phyloP scores from a whole-genome alignment of 441 rosid species.

The Flueggea neowawraea region DNA sequence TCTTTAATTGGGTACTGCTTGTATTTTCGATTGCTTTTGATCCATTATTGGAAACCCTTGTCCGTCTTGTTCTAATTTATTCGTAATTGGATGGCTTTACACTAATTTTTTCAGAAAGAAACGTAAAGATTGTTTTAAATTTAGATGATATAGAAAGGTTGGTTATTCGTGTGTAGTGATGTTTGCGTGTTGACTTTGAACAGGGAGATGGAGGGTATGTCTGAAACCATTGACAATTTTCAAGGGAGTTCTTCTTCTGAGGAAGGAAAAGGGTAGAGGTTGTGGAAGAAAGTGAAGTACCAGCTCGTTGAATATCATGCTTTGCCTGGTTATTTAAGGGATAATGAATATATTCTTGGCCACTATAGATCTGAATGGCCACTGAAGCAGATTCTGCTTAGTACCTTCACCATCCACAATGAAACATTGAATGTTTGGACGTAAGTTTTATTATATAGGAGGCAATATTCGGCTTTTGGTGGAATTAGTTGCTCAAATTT shows the following conservation, averaged over 20 bases:
- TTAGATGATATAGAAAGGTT: no score
- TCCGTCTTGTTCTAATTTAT: neutral
- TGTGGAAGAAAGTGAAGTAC: conserved; percentile 82
- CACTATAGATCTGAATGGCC: conserved; percentile 95
- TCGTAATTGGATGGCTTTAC: neutral
- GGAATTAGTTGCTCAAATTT: neutral
- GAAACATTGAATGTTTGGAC: conserved; percentile 97
- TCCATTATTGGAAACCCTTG: neutral
- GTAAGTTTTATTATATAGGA: conserved; percentile 38
- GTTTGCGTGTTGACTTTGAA: conserved; percentile 4
- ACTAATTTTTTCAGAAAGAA: neutral
- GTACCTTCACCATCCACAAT: conserved; percentile 79
- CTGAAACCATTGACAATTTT: conserved; percentile 40
- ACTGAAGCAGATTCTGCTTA: conserved; percentile 70
- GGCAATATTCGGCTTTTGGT: neutral
- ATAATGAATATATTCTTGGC: conserved; percentile 77
- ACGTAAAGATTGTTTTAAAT: no score
- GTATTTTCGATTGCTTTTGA: neutral
- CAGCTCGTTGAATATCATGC: conserved; percentile 87
- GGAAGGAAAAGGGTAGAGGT: conserved; percentile 67
- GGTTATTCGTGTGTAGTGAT: neutral
- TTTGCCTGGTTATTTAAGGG: conserved; percentile 74
- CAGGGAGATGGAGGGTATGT: conserved; percentile 29
- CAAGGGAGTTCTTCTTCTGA: conserved; percentile 19
- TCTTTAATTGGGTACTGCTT: neutral